Evolutionary conservation across 2,329 filamentous ascomycete genomes (phyloP).

Genomic region (Botrytis galanthina): DNA sequence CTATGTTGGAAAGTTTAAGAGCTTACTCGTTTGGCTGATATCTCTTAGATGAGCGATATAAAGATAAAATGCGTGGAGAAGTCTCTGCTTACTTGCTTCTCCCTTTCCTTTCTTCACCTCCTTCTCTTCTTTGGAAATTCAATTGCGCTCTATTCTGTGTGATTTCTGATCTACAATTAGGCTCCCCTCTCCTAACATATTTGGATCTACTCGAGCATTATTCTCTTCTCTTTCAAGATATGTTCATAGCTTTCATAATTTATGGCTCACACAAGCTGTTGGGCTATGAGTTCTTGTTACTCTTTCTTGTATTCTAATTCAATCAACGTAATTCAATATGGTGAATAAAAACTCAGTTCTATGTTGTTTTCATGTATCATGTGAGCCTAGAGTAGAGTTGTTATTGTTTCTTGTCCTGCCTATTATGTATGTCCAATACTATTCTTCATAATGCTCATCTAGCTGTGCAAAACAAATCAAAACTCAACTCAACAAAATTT

Average conservation of each 20-base stretch:
- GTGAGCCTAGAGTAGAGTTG: background rate
- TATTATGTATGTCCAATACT: background rate
- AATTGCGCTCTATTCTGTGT: background rate
- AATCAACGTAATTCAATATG: background rate
- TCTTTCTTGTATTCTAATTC: background rate
- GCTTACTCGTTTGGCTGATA: background rate
- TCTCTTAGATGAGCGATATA: background rate
- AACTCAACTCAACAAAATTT: background rate
- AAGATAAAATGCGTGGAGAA: background rate
- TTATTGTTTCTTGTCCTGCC: background rate
- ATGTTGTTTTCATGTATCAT: background rate
- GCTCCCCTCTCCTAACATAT: background rate
- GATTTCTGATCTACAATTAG: background rate
- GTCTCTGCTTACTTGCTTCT: background rate
- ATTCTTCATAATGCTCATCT: background rate
- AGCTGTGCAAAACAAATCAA: background rate
- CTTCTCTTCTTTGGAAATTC: background rate
- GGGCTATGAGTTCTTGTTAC: background rate
- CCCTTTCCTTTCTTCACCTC: no score
- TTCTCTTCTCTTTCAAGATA: background rate
- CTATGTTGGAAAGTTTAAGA: background rate
- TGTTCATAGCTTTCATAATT: background rate
- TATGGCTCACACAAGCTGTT: background rate
- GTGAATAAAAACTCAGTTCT: background rate
- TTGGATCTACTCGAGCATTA: background rate